Conservation (phyloP, 306 rosid species). For the apple (Malus domestica) region ASM211411v1 NC_041801.1:8547001-8547500, state of each 20-base stretch:
- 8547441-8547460: slow-evolving; percentile 89
- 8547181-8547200: slow-evolving; percentile 31
- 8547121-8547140: slow-evolving; percentile 72
- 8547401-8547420: slow-evolving; percentile 90
- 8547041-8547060: slow-evolving; percentile 76
- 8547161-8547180: slow-evolving; percentile 24
- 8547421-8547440: slow-evolving; percentile 94
- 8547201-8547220: slow-evolving; percentile 46
- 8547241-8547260: slow-evolving; percentile 47
- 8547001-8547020: slow-evolving; percentile 26
- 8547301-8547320: slow-evolving; percentile 76
- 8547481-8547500: slow-evolving; percentile 86
- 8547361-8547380: slow-evolving; percentile 93
- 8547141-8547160: slow-evolving; percentile 18
- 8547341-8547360: slow-evolving; percentile 94
- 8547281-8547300: slow-evolving; percentile 83
- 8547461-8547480: slow-evolving; percentile 85
- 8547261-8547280: slow-evolving; percentile 51
- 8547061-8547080: slow-evolving; percentile 66
- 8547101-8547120: slow-evolving; percentile 78
- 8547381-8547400: slow-evolving; percentile 96
- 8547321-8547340: slow-evolving; percentile 92
- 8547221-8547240: slow-evolving; percentile 62
- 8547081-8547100: slow-evolving; percentile 65
- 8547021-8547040: slow-evolving; percentile 68